Base-by-base conservation (phyloP, 73 alveolate genomes). In the Paraurostyla sp. region DNA sequence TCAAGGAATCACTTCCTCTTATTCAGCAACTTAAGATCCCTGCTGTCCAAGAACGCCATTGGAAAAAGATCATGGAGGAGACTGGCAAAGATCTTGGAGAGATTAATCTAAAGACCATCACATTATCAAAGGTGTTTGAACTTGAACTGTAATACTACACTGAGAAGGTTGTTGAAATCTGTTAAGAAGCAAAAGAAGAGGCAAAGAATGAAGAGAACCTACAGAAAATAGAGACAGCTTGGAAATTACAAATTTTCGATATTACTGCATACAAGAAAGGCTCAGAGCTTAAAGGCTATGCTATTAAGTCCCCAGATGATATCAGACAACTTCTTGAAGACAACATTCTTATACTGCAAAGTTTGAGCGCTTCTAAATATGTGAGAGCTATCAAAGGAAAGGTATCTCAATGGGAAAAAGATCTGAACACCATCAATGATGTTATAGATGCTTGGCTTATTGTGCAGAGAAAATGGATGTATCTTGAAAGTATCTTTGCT, bases 401-500 rank as follows among this genome's bases (percentile, higher is more conserved):
- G 84, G 97, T 98, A 22, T 94, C 97, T 83, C 94, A 93, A 68
- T 96, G 98, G 98, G 99, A 98, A 63, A 95, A 95, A 90, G 99
- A 97, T 54, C 95, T 98, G 81, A 98, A 98, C 83, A 95, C 97
- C 46, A 98, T 98, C 92, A 88, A 93, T 91, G 99, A 97, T 92
- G 97, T 97, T 0, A 97, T 98, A 41, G 99, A 97, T 85, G 95
- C 95, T 43, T 98, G 99, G 99, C 97, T 98, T 20, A 90, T 80
- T 22, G 99, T 97, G 23, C 95, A 94, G 73, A 96, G 99, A 92
- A 99, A 99, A 88, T 99, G 99, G 99, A 96, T 97, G 95, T 98
- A 99, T 92, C 92, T 99, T 80, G 99, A 99, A 93, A 94, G 99
- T 92, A 99, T 99, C 89, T 99, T 99, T 91, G 99, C 99, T 35